Conservation (phyloP, 1,284 basidiomycete species). For the Leccinum subfulvum region DNA sequence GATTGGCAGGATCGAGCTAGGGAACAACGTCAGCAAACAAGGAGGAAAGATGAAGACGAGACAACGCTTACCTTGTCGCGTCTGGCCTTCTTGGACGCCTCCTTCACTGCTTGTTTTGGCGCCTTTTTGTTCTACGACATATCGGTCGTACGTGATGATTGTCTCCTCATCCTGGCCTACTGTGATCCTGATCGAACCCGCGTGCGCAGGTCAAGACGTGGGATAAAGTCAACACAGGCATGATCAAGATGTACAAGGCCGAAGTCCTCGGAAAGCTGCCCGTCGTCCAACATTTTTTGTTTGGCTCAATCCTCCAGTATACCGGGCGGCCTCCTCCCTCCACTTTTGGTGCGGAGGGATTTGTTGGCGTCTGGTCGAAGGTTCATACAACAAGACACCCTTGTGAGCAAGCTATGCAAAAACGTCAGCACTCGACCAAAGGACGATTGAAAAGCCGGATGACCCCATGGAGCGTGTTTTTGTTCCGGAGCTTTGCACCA, state of each 20-base stretch:
- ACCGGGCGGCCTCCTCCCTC: constrained; percentile 53
- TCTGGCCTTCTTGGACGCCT: constrained; percentile 82
- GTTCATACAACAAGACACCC: no score
- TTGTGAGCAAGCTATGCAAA: no score
- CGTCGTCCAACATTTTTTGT: constrained; percentile 95
- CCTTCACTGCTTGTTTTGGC: constrained; percentile 81
- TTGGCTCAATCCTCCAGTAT: constrained; percentile 82
- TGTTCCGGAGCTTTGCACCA: no score
- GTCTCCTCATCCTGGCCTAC: neutral
- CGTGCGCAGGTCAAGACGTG: constrained; percentile 80
- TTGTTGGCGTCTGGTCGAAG: no score
- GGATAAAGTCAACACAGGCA: constrained; percentile 96
- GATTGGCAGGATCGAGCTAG: constrained; percentile 88
- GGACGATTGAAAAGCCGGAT: no score
- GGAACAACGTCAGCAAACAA: neutral
- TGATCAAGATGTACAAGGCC: constrained; percentile 97
- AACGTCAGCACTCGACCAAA: no score
- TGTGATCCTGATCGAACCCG: neutral
- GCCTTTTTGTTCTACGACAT: constrained; percentile 91
- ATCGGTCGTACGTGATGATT: constrained; percentile 63
- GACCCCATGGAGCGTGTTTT: no score
- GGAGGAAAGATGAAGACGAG: neutral
- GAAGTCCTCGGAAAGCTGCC: constrained; percentile 96
- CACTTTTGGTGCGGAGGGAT: constrained; percentile 31
- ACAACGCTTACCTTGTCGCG: constrained; percentile 66